Base-by-base conservation (phyloP, 2,329 filamentous ascomycete genomes). In the Chrysoporthe cubensis region DNA sequence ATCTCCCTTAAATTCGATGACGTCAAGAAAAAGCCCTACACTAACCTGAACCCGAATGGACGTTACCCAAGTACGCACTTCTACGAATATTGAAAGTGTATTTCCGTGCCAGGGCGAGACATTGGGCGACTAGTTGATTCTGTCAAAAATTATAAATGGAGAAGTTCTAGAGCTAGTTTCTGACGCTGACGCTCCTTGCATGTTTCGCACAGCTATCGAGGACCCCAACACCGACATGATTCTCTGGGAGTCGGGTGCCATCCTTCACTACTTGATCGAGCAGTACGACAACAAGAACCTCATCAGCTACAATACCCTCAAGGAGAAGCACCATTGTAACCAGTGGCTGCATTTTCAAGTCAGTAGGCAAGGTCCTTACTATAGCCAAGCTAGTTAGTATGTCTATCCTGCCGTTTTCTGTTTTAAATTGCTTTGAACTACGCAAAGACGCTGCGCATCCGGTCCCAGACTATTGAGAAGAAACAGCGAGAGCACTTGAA, bases 311-410 rank as follows among this genome's bases (percentile, higher is more conserved):
- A 56, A 52, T 4, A 63, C 69, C 2, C 32, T 69, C 16, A 66
- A 69, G 18, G 72, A 74, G 60, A 67, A 65, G 18, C 67, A 73
- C 43, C 63, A 71, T 4, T 68, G 68, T 43, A 67, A 66, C 3
- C 67, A 71, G 42, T 84, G 77, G 75, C 72, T 82, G n/a, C 74
- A 79, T 65, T 85, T 82, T 72, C 81, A 84, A 71, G 78, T 77
- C 70, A 76, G 73, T 59, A 80, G 80, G 7, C 78, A 83, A 71
- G 82, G 80, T 0, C 81, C 81, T 0, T 84, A 83, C 71, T 84
- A 74, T 59, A 82, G 82, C 7, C 80, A 83, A 21, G 34, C 21
- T 4, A 4, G 62, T 34, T 40, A 7, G 34, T 71, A 34, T 37
- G 14, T 7, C 14, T 2, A 40, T 37, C 5, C 2, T n/a, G 18